A percentile compares a stretch with the other conserved stretches of the same genome.
Evolutionary conservation across 805 yeast genomes (phyloP).

Genomic region (Kregervanrija pseudodelftensis): DNA sequence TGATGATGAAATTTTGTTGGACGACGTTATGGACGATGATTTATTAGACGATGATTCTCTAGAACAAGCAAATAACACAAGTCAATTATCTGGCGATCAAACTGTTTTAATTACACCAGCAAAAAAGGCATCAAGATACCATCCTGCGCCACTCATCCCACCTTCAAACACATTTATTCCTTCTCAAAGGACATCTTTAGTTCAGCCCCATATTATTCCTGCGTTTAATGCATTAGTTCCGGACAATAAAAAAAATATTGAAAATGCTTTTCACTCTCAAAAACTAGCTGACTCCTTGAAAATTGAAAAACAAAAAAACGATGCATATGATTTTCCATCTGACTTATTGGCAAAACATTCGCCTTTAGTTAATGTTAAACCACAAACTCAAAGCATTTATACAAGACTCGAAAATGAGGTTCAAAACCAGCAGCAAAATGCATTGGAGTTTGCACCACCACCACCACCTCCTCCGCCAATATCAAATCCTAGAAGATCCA

Average conservation of each 20-base stretch:
- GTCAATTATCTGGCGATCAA: no score
- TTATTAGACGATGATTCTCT: conserved; percentile 21
- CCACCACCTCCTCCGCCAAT: no score
- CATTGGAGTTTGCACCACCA: no score
- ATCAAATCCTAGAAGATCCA: conserved; percentile 2
- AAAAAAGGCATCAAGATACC: no score
- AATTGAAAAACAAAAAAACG: conserved; percentile 53
- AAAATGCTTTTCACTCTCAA: neutral
- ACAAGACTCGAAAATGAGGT: conserved; percentile 18
- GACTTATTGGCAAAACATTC: conserved; percentile 38
- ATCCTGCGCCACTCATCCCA: no score
- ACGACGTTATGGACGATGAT: conserved; percentile 34
- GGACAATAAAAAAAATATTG: no score
- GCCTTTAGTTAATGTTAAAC: conserved; percentile 34
- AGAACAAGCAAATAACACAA: neutral
- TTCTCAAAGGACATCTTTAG: no score
- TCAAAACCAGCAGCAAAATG: no score
- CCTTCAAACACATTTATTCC: no score
- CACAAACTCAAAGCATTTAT: conserved; percentile 23
- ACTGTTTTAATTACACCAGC: no score
- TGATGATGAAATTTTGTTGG: conserved; percentile 36
- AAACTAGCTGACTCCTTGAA: conserved; percentile 27
- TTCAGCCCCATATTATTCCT: no score
- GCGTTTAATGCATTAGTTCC: no score
- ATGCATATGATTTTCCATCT: conserved; percentile 70